Conservation (phyloP, 169 alveolate genomes). For the Blepharisma undulans region DNA sequence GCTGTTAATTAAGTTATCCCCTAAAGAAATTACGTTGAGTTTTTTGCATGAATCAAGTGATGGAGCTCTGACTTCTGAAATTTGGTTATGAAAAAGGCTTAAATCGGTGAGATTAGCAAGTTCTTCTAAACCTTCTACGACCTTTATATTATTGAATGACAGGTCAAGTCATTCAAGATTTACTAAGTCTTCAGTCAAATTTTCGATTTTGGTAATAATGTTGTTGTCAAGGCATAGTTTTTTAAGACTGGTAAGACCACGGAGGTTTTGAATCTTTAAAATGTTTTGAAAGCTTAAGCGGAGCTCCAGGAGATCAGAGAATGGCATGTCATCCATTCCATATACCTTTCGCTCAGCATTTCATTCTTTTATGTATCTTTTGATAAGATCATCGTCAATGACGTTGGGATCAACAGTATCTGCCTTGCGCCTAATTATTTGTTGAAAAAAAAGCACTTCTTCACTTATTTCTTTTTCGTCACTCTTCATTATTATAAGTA, state of each 20-base stretch:
- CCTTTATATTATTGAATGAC: constrained; percentile 63
- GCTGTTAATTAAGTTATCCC: constrained; percentile 51
- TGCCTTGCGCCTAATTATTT: neutral
- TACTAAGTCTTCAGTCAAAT: constrained; percentile 56
- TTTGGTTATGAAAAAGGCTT: constrained; percentile 59
- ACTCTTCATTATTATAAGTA: too few relatives aligned
- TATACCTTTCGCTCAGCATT: constrained; percentile 62
- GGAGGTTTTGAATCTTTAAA: constrained; percentile 61
- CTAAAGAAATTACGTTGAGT: constrained; percentile 68
- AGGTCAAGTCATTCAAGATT: constrained; percentile 76
- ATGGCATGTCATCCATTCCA: constrained; percentile 66
- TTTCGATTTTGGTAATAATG: constrained; percentile 63
- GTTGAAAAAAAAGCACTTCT: neutral
- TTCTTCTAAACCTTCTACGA: constrained; percentile 65
- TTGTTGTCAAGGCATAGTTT: constrained; percentile 73
- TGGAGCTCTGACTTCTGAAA: constrained; percentile 32
- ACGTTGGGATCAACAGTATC: constrained; percentile 69
- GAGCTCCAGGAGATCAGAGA: constrained; percentile 60
- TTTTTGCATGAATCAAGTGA: constrained; percentile 56
- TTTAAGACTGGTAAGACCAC: constrained; percentile 54
- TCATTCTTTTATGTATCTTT: constrained; percentile 49
- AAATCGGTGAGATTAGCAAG: constrained; percentile 61
- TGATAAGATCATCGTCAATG: constrained; percentile 47
- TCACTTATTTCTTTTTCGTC: too few relatives aligned
- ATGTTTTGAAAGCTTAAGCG: constrained; percentile 58